Evolutionary conservation across 441 rosid genomes (phyloP), one percentile per base, ranked within the genome.

Genomic region (Erodium moschatum): DNA sequence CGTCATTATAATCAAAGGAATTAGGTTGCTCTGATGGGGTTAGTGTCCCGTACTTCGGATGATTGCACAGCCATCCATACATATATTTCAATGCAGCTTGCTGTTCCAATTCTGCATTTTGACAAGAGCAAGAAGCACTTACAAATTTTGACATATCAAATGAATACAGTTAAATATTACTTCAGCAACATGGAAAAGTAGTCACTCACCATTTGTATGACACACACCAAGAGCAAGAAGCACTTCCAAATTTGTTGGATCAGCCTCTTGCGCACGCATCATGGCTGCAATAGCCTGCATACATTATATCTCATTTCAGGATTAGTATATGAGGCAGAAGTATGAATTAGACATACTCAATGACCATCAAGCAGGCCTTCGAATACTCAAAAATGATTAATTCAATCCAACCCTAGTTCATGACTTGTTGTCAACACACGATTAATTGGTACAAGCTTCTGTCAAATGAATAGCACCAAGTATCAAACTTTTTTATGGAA

Each of bases 221-320:
- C 97, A 89, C 76, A 94, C 97, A 64, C 99, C 99, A 81, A 94
- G 96, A 8, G 99, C 89, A 81, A 94, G 97, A 82, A 94, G 97
- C 76, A 93, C 98, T 82, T 93, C 97, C 10, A 93, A 85, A 81
- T 93, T 93, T 69, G 88, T 71, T 62, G 96, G 97, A 83, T 86
- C 93, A 58, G 98, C 97, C 77, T 86, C 95, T 65, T 90, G 96
- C 38, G 98, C 98, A 58, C 91, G 89, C 91, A 88, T 85, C 98
- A 90, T 90, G 21, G 98, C 97, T 69, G 97, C 98, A 77, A 90
- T 93, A 50, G 98, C 96, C 98, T 93, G 87, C 76, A 81, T 65
- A 67, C 61, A 74, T 72, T 73, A 70, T 12, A 24, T 68, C 21
- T 56, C 54, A 33, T 48, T 64, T 63, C 29, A 64, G 50, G 20